Percentiles rank a stretch among this genome's conserved stretches.
Evolutionary conservation across 179 eudicot genomes (phyloP).

Genomic region (Silene coronaria): DNA sequence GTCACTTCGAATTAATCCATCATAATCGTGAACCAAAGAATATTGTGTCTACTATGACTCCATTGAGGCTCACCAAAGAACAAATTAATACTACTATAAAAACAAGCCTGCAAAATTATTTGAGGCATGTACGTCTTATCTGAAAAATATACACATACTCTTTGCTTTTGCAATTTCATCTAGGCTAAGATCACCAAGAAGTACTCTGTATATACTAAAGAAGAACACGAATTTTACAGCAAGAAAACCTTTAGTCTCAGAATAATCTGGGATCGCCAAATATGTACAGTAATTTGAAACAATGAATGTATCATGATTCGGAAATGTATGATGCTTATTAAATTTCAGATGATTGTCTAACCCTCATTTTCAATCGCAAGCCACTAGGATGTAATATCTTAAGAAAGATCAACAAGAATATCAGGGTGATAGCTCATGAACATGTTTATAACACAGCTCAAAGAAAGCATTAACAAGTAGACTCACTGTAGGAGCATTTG

Average conservation of each 20-base stretch:
- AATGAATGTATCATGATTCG: background rate
- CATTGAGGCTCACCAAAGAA: too few species aligned
- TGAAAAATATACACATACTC: too few species aligned
- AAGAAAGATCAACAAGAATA: background rate
- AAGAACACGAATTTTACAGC: background rate
- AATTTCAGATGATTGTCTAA: background rate
- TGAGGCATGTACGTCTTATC: too few species aligned
- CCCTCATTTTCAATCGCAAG: background rate
- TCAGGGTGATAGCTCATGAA: background rate
- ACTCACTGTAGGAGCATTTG: slow-evolving; percentile 59
- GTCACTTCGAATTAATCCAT: too few species aligned
- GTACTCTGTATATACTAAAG: background rate
- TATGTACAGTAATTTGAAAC: too few species aligned
- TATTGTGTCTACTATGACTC: too few species aligned
- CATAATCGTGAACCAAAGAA: too few species aligned
- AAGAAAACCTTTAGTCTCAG: background rate
- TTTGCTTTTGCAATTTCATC: too few species aligned
- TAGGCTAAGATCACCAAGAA: too few species aligned
- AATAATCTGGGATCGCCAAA: background rate
- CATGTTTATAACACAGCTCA: background rate
- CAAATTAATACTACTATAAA: background rate
- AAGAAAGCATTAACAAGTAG: slow-evolving; percentile 6
- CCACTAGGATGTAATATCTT: background rate
- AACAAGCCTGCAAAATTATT: too few species aligned
- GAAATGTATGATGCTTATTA: background rate